Evolutionary conservation across 371 early-diverging fungal species (phyloP).

Genomic region (Blakeslea trispora): DNA sequence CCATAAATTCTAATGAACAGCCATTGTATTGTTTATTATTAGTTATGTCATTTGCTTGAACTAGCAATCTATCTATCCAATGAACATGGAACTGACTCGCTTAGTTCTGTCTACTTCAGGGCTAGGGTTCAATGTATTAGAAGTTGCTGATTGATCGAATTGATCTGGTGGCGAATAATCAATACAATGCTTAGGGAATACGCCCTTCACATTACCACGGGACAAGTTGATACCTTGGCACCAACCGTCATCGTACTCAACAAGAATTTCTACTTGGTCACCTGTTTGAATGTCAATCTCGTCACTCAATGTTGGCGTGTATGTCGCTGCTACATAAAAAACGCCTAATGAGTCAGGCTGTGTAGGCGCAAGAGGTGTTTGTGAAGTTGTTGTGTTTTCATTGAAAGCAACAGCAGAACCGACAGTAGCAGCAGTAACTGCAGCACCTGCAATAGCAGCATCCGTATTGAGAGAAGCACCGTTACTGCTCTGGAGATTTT

Average conservation of each 20-base stretch:
- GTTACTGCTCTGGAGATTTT: neutral
- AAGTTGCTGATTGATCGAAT: neutral
- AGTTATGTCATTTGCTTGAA: neutral
- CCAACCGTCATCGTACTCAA: slow-evolving; percentile 77
- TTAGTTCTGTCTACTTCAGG: slow-evolving; percentile 23
- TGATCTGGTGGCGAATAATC: slow-evolving; percentile 25
- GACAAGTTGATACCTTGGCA: slow-evolving; percentile 64
- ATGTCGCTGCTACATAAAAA: slow-evolving; percentile 54
- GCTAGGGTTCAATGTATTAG: neutral
- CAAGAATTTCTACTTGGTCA: slow-evolving; percentile 63
- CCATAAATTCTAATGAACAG: no score
- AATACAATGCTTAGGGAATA: slow-evolving; percentile 67
- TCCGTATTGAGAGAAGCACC: slow-evolving; percentile 4
- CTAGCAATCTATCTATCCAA: slow-evolving; percentile 11
- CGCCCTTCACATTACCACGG: slow-evolving; percentile 59
- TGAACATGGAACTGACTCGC: slow-evolving; percentile 53
- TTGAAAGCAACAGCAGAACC: slow-evolving; percentile 4
- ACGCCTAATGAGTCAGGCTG: slow-evolving; percentile 53
- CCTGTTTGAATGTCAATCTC: slow-evolving; percentile 68
- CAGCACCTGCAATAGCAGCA: slow-evolving; percentile 14
- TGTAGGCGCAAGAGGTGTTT: slow-evolving; percentile 13
- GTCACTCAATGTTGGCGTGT: slow-evolving; percentile 66
- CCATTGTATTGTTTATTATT: slow-evolving; percentile 3
- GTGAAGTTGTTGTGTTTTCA: neutral
- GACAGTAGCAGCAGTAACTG: slow-evolving; percentile 15